Base-by-base conservation (phyloP, 176 grass and related monocot species). In the Typha latifolia region DNA sequence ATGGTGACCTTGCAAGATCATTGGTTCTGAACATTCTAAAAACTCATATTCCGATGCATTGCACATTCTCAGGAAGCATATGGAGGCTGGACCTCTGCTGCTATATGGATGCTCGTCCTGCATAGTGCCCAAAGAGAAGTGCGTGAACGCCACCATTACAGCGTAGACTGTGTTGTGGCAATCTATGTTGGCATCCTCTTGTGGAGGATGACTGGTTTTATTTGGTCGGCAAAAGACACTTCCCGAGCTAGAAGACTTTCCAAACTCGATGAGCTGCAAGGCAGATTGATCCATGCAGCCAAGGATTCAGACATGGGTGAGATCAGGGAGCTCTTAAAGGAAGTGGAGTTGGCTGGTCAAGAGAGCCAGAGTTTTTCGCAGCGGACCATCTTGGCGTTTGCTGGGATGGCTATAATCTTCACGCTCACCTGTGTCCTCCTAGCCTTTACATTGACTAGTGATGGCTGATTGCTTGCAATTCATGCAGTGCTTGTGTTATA, bases 111-210 rank as follows among this genome's bases (percentile, higher is more conserved):
- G 26, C 83, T 91, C 0, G 93, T 92, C 56, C 21, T 92, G 10
- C 93, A 97, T 47, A 89, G 93, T 20, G 93, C 88, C 0, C 93
- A 91, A 50, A 91, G 88, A 78, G 93, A 97, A 67, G 75, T 86
- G 63, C 80, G 88, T 0, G 88, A 97, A 29, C 86, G 85, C 3
- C 81, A 97, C 50, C 93, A 97, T 56, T 97, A 92, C 68, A 77
- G 66, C 0, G 85, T 89, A 4, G 93, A 97, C 72, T 97, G 88
- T 21, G 27, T 97, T 5, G 88, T 82, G 5, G 93, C 93, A n/a
- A 89, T 97, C 69, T 97, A 97, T 7, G 78, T 92, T 0, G 85
- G 93, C 61, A 72, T 97, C 64, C 74, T 97, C 10, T 55, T 92
- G 51, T 97, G 93, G 88, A 86, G 85, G 69, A 77, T 91, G 75